Base-by-base conservation (phyloP, 176 grass and related monocot genomes). In the Raddia distichophylla region DNA sequence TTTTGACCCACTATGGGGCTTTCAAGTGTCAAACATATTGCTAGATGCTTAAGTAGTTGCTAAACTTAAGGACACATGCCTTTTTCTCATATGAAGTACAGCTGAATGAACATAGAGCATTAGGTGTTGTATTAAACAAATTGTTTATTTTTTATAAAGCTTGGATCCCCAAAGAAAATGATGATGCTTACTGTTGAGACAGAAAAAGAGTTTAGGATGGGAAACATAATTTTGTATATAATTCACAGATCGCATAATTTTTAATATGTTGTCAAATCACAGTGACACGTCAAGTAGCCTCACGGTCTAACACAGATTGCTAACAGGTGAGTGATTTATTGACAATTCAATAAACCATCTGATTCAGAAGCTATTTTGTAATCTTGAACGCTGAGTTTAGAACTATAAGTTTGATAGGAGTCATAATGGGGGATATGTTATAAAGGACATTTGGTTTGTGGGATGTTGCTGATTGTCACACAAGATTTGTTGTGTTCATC, bases 1-100 rank as follows among this genome's bases (percentile, higher is more conserved):
- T 77, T 81, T 70, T 55, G 50, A 82, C 59, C 19, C 51, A 80
- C 43, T 56, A 27, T 32, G 61, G 77, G 33, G 43, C 35, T 53
- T 78, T 64, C 49, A 56, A 81, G 27, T 85, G 53, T 55, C 45
- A 19, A 67, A 12, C 16, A 53, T 45, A 54, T 65, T 73, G 2
- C 4, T 80, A 15, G 70, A 67, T 55, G 73, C 65, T 65, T 32
- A 46, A 75, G 55, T 48, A 64, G 17, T 57, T 64, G 35, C 44
- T 77, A 70, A 81, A 71, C 71, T 81, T 9, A 11, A 44, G 56
- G 47, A 43, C 48, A 20, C 64, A 18, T 0, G 12, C 35, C 55
- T 85, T 73, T 78, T 8, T 77, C 53, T 6, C 35, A 61, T 34
- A 57, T 50, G 78, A 71, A 65, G 43, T 62, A 64, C 16, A 48